Evolutionary conservation across 2,329 filamentous ascomycete genomes (phyloP).

Genomic region (Hypoxylon sp.): DNA sequence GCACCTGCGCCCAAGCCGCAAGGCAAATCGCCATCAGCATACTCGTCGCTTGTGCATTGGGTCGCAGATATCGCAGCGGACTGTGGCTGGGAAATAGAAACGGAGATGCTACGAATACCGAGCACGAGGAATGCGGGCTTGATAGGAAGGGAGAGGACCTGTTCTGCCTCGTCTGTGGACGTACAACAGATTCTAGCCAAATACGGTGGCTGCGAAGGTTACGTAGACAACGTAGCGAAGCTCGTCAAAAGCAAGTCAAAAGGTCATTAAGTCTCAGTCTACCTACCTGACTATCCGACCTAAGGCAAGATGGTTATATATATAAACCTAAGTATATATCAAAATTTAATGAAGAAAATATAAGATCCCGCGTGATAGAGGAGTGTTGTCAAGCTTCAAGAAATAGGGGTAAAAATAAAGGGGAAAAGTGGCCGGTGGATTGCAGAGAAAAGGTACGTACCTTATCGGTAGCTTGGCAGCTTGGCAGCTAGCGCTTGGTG

Average conservation of each 20-base stretch:
- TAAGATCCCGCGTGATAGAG: no score
- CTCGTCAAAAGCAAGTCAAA: constrained; percentile 61
- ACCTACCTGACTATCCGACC: not conserved
- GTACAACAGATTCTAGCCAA: constrained; percentile 55
- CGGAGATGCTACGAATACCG: constrained; percentile 87
- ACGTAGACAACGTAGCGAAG: constrained; percentile 65
- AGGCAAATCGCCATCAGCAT: constrained; percentile 70
- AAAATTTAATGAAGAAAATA: no score
- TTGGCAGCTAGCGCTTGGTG: no score
- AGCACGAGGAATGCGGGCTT: constrained; percentile 88
- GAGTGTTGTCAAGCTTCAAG: not conserved
- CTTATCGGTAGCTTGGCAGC: not conserved
- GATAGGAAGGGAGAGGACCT: constrained; percentile 66
- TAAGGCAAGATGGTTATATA: not conserved
- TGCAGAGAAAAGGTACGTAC: not conserved
- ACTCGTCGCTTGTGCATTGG: constrained; percentile 84
- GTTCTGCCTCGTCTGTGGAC: constrained; percentile 46
- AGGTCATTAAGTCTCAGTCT: constrained; percentile 47
- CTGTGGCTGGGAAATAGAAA: constrained; percentile 79
- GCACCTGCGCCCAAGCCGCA: constrained; percentile 64
- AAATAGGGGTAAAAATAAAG: not conserved
- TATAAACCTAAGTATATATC: not conserved
- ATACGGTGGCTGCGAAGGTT: constrained; percentile 65
- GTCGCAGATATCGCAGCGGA: constrained; percentile 72
- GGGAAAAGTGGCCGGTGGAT: not conserved